Conservation (phyloP, 1,284 basidiomycete genomes). For the Ustilago vetiveriae region DNA sequence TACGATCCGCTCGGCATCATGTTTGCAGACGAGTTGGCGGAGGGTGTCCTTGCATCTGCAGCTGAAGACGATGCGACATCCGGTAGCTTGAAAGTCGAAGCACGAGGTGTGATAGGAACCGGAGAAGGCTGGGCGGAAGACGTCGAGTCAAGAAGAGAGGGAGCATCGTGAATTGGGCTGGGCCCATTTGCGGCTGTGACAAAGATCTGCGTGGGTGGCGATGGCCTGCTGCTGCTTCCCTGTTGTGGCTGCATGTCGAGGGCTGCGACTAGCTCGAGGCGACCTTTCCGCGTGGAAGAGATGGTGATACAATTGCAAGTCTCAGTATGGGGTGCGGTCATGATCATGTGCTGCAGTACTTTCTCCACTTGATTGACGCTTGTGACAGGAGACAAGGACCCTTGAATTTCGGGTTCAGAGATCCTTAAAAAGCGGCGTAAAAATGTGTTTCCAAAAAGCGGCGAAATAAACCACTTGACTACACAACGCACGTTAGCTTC, state of each 20-base stretch:
- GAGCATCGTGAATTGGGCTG: background rate
- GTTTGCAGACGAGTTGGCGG: background rate
- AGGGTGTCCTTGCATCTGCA: constrained; percentile 6
- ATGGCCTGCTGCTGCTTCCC: constrained; percentile 1
- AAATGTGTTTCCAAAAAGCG: background rate
- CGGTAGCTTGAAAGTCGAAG: constrained; percentile 22
- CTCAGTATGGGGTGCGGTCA: background rate
- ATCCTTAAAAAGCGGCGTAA: background rate
- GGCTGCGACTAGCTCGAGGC: background rate
- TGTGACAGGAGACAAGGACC: background rate
- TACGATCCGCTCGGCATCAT: constrained; percentile 17
- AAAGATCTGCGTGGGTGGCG: constrained; percentile 22
- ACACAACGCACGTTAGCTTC: no score
- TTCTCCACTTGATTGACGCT: background rate
- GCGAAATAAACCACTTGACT: no score
- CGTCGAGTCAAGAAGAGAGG: constrained; percentile 1
- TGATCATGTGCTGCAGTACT: background rate
- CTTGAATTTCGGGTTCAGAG: background rate
- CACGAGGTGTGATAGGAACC: constrained; percentile 24
- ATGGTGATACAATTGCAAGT: no score
- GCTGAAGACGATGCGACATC: constrained; percentile 1
- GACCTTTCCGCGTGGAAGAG: no score
- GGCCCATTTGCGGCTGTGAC: constrained; percentile 12
- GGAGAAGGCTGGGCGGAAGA: constrained; percentile 22
- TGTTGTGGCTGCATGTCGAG: background rate